These are phyloP conservation scores for Rosa multiflora DNA, from an alignment of 306 rosid genomes.

Conservation along the genomic window DNA sequence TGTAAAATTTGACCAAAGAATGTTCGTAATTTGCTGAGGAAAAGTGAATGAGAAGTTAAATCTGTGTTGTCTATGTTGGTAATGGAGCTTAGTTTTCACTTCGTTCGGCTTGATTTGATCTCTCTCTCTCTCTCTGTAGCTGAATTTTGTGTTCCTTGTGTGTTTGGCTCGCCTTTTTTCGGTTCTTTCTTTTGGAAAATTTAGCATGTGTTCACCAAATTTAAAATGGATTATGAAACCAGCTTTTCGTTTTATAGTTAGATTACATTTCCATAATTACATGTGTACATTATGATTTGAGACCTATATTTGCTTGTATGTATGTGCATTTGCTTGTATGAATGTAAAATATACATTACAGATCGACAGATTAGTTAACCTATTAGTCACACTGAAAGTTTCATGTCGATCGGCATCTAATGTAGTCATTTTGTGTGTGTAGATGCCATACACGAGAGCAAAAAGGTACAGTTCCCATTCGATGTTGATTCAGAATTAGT, in stretches of 20 bases:
- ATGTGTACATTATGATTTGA: no score
- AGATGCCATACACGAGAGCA: conserved; percentile 49
- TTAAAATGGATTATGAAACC: not conserved
- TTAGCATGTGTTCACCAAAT: not conserved
- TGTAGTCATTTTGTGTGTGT: conserved; percentile 5
- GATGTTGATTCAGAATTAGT: not conserved
- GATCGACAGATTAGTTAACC: not conserved
- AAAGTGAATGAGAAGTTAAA: not conserved
- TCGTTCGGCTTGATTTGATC: not conserved
- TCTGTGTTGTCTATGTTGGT: not conserved
- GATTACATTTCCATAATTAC: not conserved
- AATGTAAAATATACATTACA: not conserved
- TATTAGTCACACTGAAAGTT: not conserved
- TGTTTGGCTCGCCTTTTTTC: not conserved
- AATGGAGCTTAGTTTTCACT: conserved; percentile 1
- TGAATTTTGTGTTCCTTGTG: not conserved
- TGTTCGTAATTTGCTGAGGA: not conserved
- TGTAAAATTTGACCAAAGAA: not conserved
- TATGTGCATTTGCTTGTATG: not conserved
- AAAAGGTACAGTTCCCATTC: conserved; percentile 32
- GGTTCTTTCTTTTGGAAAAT: not conserved
- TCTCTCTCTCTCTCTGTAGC: not conserved
- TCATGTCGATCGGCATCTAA: conserved; percentile 26
- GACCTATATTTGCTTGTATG: no score
- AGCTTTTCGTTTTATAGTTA: not conserved